Evolutionary conservation across 495 filamentous ascomycete genomes (phyloP).

Genomic region (Immersiella caudata): DNA sequence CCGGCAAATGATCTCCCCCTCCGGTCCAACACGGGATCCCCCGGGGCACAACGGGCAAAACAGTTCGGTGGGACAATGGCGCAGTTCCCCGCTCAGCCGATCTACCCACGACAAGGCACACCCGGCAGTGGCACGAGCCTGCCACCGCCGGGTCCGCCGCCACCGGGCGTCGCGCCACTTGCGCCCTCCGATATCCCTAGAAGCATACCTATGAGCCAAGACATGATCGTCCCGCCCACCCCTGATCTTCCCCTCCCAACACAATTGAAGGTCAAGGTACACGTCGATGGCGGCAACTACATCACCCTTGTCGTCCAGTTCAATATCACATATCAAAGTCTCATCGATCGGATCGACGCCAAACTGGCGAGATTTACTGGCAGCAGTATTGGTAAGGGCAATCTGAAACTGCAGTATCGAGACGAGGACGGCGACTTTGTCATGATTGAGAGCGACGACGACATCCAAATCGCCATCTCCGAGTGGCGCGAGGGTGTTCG

Average conservation of each 20-base stretch:
- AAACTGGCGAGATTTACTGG: constrained; percentile 84
- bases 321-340: constrained; percentile 88
- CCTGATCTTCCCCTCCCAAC: constrained; percentile 65
- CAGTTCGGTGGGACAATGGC: constrained; percentile 46
- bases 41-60: constrained; percentile 49
- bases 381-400: constrained; percentile 75
- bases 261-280: constrained; percentile 93
- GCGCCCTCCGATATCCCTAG: constrained; percentile 31
- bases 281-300: constrained; percentile 76
- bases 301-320: constrained; percentile 90
- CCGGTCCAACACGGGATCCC: constrained; percentile 56
- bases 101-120: constrained; percentile 49
- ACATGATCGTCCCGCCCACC: constrained; percentile 46
- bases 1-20: constrained; percentile 55
- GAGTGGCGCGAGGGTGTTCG: constrained; percentile 82
- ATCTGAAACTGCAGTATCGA: constrained; percentile 80
- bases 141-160: constrained; percentile 38
- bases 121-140: constrained; percentile 36
- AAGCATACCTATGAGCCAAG: constrained; percentile 35
- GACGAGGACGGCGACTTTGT: constrained; percentile 94
- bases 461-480: constrained; percentile 90
- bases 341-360: constrained; percentile 95
- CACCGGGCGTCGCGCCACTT: constrained; percentile 37
- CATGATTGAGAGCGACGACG: constrained; percentile 90
- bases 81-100: constrained; percentile 52